phyloP scores from a whole-genome alignment of 2,329 filamentous ascomycete genomes.

The Fusarium tupiense region DNA sequence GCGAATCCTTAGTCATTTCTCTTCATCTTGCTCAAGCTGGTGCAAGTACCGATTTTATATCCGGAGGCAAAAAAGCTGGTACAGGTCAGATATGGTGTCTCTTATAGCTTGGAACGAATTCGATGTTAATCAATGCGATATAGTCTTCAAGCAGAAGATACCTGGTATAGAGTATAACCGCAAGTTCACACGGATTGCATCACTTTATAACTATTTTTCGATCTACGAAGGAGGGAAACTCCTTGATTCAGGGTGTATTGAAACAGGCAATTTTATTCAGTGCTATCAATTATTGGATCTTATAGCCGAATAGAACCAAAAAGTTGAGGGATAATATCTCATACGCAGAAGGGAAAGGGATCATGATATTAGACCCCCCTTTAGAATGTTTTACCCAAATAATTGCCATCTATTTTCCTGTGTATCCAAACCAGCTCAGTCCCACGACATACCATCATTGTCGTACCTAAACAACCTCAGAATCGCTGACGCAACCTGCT shows the following conservation, averaged over 20 bases:
- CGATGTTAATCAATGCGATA: not conserved
- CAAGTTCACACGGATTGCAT: not conserved
- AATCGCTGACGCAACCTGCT: constrained; percentile 73
- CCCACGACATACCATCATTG: constrained; percentile 52
- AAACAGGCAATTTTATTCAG: not conserved
- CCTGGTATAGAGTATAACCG: not conserved
- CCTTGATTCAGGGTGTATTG: not conserved
- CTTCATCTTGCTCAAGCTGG: not conserved
- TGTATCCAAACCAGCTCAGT: not conserved
- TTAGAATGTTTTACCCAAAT: not conserved
- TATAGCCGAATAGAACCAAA: not conserved
- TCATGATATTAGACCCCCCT: not conserved
- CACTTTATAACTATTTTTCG: not conserved
- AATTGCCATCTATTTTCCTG: not conserved
- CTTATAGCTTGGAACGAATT: not conserved
- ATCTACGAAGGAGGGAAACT: not conserved
- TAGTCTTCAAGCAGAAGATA: not conserved
- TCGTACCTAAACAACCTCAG: constrained; percentile 65
- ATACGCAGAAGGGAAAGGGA: not conserved
- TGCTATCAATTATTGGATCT: not conserved
- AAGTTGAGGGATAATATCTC: not conserved
- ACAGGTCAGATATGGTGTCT: not conserved
- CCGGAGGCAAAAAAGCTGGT: not conserved
- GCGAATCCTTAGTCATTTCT: not conserved
- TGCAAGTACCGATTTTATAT: not conserved